Evolutionary conservation across 1,284 basidiomycete genomes (phyloP), one percentile per base, ranked within the genome.

Genomic region (Sphaerobolus stellatus): DNA sequence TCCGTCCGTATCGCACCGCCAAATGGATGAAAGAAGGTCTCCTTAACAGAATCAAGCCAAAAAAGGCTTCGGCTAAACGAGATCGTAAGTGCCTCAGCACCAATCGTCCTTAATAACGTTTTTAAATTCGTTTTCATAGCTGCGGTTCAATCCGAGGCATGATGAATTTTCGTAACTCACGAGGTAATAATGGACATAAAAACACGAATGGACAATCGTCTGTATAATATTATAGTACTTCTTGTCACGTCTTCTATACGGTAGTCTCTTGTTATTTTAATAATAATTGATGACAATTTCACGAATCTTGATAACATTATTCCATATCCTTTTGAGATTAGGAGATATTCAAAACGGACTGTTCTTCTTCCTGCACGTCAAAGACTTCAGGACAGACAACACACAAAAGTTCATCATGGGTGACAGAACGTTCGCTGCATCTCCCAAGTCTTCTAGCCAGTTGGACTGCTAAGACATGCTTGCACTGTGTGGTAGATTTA

Each of bases 401-500:
- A 1, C 67, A 57, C 16, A 75, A 68, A 22, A 88, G 67, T 29
- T 82, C 79, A 50, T 83, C 74, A 4, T 69, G 66, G 24, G 64
- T 68, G 29, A 79, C 66, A 27, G 74, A 68, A 27, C 80, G 75
- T 52, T 84, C 76, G 27, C 81, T 61, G 59, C 75, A 83, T 52
- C 73, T 73, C 1, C 71, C 71, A 40, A 88, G 66, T 52, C 75
- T 77, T 30, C 77, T 66, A 4, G 85, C 85, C 14, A 91, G 68
- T 14, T 75, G 68, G 9, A 78, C 76, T 5, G 88, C 88, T n/a
- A 90, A 73, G 1, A 88, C 66, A 64, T 91, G 89, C 65, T 91
- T 90, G 66, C 88, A 91, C 88, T 90, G 57, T 13, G 20, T 25
- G 33, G 29, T 29, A 24, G n/a, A 30, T 33, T 48, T 20, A 49